Conservation (phyloP, 2,329 filamentous ascomycete species). For the Claviceps cyperi region DNA sequence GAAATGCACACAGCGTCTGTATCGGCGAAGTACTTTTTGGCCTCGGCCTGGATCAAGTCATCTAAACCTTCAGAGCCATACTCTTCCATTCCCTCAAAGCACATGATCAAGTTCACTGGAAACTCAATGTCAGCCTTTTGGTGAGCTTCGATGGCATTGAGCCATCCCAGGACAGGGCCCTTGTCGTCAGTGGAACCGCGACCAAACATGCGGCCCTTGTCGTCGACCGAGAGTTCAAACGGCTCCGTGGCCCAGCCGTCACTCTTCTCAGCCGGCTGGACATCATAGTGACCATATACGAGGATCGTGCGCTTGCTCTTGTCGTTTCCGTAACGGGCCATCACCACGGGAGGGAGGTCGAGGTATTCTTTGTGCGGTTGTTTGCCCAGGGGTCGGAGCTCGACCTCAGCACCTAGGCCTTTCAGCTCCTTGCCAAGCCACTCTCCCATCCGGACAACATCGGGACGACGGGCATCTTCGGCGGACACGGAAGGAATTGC, state of each 20-base stretch:
- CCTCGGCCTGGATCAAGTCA: conserved; percentile 83
- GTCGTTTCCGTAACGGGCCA: conserved; percentile 85
- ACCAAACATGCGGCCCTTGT: conserved; percentile 90
- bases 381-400: conserved; percentile 76
- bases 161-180: conserved; percentile 89
- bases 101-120: conserved; percentile 96
- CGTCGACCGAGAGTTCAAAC: conserved; percentile 74
- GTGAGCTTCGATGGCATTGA: conserved; percentile 96
- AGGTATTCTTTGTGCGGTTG: conserved; percentile 85
- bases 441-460: conserved; percentile 94
- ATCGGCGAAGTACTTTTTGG: conserved; percentile 88
- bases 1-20: conserved; percentile 95
- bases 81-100: conserved; percentile 99
- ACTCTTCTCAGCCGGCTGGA: conserved; percentile 83
- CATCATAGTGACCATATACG: conserved; percentile 97
- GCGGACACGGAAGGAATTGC: conserved; percentile 94
- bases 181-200: conserved; percentile 96
- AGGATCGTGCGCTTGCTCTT: conserved; percentile 88
- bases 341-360: conserved; percentile 80
- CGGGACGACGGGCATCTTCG: conserved; percentile 72
- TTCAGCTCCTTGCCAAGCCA: conserved; percentile 77
- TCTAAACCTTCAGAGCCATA: conserved; percentile 94
- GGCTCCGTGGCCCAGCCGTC: conserved; percentile 96
- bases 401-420: conserved; percentile 69
- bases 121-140: conserved; percentile 89